phyloP scores from a whole-genome alignment of 495 filamentous ascomycete species.

The Tuber umbilicatum region DNA sequence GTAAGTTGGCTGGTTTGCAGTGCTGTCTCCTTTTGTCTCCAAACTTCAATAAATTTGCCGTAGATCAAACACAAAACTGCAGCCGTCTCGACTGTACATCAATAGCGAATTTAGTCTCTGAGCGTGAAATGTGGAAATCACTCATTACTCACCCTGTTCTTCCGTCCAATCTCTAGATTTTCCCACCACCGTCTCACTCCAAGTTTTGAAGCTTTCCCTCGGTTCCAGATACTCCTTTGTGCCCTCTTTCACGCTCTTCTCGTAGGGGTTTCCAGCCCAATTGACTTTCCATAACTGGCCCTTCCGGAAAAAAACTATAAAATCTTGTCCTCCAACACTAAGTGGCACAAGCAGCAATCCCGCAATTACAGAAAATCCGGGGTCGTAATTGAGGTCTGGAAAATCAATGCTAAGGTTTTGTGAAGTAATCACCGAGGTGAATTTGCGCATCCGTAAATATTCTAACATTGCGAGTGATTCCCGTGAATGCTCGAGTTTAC shows the following conservation, averaged over 20 bases:
- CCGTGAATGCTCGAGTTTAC: constrained; percentile 66
- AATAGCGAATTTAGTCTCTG: neutral
- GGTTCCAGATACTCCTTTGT: constrained; percentile 67
- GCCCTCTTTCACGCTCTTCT: constrained; percentile 63
- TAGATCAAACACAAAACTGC: constrained; percentile 86
- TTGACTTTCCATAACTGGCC: constrained; percentile 52
- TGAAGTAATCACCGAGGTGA: constrained; percentile 70
- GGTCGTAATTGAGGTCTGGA: constrained; percentile 70
- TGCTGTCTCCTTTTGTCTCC: constrained; percentile 84
- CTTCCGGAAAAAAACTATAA: constrained; percentile 86
- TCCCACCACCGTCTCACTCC: constrained; percentile 69
- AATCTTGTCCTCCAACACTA: constrained; percentile 68
- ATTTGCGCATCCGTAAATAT: constrained; percentile 68
- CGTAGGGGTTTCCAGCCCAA: constrained; percentile 92
- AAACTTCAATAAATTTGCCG: constrained; percentile 74
- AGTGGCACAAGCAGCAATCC: constrained; percentile 80
- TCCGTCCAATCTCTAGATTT: constrained; percentile 71
- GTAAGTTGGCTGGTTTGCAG: constrained; percentile 78
- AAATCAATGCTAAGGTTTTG: constrained; percentile 76
- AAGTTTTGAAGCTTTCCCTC: constrained; percentile 66
- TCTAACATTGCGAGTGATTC: constrained; percentile 82
- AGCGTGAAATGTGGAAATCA: neutral
- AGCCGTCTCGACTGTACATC: constrained; percentile 62
- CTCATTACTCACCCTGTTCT: constrained; percentile 47
- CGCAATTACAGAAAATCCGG: constrained; percentile 72